Evolutionary conservation across 148 eudicot species (phyloP), one percentile per base, ranked within the genome.

Genomic region (Spergularia bocconei): DNA sequence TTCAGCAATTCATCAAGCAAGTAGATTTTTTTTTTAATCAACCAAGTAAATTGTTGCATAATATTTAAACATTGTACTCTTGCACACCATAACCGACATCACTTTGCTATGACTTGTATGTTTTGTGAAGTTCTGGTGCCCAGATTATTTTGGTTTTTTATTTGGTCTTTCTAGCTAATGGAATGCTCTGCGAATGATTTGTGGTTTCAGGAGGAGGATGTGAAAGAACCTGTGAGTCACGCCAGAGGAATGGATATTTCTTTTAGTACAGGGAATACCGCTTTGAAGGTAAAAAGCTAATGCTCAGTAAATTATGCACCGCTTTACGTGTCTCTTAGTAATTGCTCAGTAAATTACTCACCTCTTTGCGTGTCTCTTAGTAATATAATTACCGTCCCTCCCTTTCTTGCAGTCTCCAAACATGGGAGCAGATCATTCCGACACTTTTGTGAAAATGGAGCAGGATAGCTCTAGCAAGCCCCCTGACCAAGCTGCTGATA

Each of bases 401-500:
- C 14, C 38, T 56, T n/a, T 29, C 36, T 74, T 52, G 68, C 60
- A 77, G 91, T 83, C 78, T 67, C 59, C 81, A 20, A 80, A 75
- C 63, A 25, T 70, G 7, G 72, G 72, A 47, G 71, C 81, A 48
- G 88, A 79, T 54, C 82, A 72, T 69, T 67, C 80, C 11, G 75
- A 72, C 59, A 73, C 68, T 15, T 62, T 68, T 53, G 81, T 83
- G 15, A 87, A 83, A 74, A 73, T 78, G 81, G 91, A 85, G 79
- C 84, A 61, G 63, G 91, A 86, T n/a, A 87, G 73, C 80, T 74
- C 78, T 51, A 85, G 68, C 82, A 82, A 72, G 69, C 87, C 81
- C 64, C 54, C 85, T 38, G 88, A 85, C 75, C 86, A 79, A 73
- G 72, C 79, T 20, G 51, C 58, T 76, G 81, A 85, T 16, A 77